Base-by-base conservation (phyloP, 805 yeast genomes). In the Lachancea meyersii region DNA sequence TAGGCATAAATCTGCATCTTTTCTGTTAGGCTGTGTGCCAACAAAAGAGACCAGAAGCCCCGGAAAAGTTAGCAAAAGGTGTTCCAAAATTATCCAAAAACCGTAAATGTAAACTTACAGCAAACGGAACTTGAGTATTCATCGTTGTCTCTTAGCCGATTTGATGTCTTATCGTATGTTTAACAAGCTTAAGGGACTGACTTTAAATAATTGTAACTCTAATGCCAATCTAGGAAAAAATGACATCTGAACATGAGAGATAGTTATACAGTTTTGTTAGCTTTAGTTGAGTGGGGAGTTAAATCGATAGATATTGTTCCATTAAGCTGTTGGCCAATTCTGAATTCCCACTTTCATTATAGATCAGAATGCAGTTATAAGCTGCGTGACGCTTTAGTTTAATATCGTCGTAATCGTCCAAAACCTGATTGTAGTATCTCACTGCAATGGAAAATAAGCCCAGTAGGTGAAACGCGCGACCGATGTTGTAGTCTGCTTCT, bases 401-500 rank as follows among this genome's bases (percentile, higher is more conserved):
- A 38, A 73, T 77, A 38, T 76, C 80, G 11, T 58, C 60, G n/a
- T 73, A 72, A 1, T 68, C 70, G 22, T 67, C 68, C 35, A 88
- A 61, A 1, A 85, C 96, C 43, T 71, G 73, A 32, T 82, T 75
- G 58, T 93, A 93, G 54, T 80, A 86, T 17, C 66, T 69, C 5
- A 82, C 70, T 0, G 98, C 97, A 22, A 84, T 65, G 0, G 86
- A 68, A 8, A 78, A 73, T 23, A 93, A 68, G 0, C 96, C 96
- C 5, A 91, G 65, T 61, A 86, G 72, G 54, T 91, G 97, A 64
- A 83, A 93, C 4, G 84, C 72, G 30, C 96, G 71, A 0, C 94
- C 98, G 41, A 88, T 53, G 50, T 93, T 93, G 60, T 82, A 93
- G 39, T 78, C 75, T 1, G 82, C 79, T 57, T 93, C 98, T 61